Evolutionary conservation across 345 rosid species (phyloP).

Genomic region (Aegle marmelos): DNA sequence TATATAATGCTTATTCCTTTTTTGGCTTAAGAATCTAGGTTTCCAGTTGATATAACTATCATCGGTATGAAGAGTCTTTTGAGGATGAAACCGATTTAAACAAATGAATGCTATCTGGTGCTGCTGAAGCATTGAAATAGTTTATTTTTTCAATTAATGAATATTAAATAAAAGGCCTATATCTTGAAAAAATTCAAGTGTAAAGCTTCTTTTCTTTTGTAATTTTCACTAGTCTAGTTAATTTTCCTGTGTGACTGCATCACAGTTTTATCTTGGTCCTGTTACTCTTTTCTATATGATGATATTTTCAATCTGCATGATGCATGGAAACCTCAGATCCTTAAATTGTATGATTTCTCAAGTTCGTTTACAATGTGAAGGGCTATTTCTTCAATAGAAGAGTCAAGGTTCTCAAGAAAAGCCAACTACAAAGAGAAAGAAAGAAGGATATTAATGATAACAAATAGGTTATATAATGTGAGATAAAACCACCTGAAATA

Average conservation of each 20-base stretch:
- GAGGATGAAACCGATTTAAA: neutral
- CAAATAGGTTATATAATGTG: neutral
- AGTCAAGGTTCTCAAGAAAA: neutral
- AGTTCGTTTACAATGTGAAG: neutral
- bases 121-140: neutral
- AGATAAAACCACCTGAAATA: neutral
- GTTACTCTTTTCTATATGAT: neutral
- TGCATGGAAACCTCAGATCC: neutral
- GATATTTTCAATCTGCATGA: neutral
- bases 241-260: neutral
- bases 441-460: neutral
- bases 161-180: neutral
- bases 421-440: too few relatives aligned
- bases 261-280: neutral
- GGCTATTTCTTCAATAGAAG: neutral
- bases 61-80: neutral
- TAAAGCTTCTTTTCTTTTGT: neutral
- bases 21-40: neutral
- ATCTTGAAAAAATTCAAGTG: neutral
- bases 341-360: neutral
- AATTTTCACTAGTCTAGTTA: neutral
- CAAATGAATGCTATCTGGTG: neutral
- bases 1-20: neutral
- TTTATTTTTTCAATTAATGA: too few relatives aligned
- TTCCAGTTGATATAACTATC: neutral